phyloP scores from a whole-genome alignment of 352 stramenopile species.

The Phytophthora hybrid region DNA sequence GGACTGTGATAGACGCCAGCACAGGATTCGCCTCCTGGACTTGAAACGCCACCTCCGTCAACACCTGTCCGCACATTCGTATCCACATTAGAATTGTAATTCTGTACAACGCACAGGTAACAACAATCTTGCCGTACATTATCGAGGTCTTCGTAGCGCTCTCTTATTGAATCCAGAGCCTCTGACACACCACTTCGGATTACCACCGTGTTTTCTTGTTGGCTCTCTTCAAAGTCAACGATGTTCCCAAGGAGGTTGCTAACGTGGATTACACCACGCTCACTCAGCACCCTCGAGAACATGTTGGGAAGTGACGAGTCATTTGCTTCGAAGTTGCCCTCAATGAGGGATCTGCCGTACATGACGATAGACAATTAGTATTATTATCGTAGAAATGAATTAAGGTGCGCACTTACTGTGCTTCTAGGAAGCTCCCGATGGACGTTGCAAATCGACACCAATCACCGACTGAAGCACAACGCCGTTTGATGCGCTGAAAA shows the following conservation, averaged over 20 bases:
- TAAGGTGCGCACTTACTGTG: constrained; percentile 52
- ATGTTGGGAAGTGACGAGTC: constrained; percentile 39
- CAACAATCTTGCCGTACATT: constrained; percentile 49
- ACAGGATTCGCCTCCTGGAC: constrained; percentile 79
- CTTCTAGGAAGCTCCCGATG: constrained; percentile 63
- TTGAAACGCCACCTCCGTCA: constrained; percentile 85
- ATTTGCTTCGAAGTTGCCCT: constrained; percentile 22
- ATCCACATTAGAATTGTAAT: constrained; percentile 8
- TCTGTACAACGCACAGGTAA: neutral
- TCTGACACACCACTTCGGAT: constrained; percentile 81
- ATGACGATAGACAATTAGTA: neutral
- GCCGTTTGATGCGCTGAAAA: constrained; percentile 70
- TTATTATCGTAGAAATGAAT: neutral
- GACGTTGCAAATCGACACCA: constrained; percentile 74
- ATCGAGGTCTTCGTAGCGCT: constrained; percentile 85
- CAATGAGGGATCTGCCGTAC: constrained; percentile 38
- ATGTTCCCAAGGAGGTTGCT: constrained; percentile 87
- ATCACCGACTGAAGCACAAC: constrained; percentile 66
- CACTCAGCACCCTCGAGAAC: constrained; percentile 41
- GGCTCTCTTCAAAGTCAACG: constrained; percentile 85
- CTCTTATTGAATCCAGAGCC: constrained; percentile 68
- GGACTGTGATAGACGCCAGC: constrained; percentile 79
- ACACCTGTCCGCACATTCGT: constrained; percentile 50
- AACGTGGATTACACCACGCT: constrained; percentile 62
- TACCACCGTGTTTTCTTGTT: constrained; percentile 62